Evolutionary conservation across 768 basidiomycete genomes (phyloP).

Genomic region (Coprinopsis sp.): DNA sequence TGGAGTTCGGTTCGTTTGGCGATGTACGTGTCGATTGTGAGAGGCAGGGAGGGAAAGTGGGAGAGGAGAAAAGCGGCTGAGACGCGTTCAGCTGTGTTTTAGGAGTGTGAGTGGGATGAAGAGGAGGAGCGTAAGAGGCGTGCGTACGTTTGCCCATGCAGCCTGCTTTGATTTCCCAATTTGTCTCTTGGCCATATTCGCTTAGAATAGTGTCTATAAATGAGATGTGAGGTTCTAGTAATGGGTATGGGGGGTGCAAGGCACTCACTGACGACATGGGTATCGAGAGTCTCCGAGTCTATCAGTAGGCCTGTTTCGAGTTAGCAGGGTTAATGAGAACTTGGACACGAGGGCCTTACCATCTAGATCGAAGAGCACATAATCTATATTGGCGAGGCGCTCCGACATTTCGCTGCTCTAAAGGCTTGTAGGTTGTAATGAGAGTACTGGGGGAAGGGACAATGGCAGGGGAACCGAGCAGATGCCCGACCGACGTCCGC

Average conservation of each 20-base stretch:
- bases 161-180: slow-evolving; percentile 86
- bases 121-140: not conserved
- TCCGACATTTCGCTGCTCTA: slow-evolving; percentile 11
- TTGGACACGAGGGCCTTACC: slow-evolving; percentile 32
- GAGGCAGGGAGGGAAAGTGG: slow-evolving; percentile 68
- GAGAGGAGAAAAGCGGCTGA: slow-evolving; percentile 67
- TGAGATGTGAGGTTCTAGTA: not conserved
- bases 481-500: too few species aligned
- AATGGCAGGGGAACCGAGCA: too few species aligned
- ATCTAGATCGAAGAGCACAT: slow-evolving; percentile 73
- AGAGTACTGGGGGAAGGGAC: too few species aligned
- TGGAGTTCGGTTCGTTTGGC: slow-evolving; percentile 50
- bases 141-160: slow-evolving; percentile 78
- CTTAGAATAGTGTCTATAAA: slow-evolving; percentile 64
- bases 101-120: not conserved
- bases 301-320: slow-evolving; percentile 56
- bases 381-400: slow-evolving; percentile 39
- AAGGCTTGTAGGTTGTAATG: slow-evolving; percentile 2
- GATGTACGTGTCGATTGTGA: slow-evolving; percentile 60
- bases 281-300: slow-evolving; percentile 74
- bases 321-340: not conserved
- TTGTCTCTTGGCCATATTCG: slow-evolving; percentile 70
- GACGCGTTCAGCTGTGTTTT: slow-evolving; percentile 60
- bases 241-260: not conserved
- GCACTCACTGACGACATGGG: slow-evolving; percentile 68